Conservation (phyloP, 75 land plant species). For the Picea sitchensis region DNA sequence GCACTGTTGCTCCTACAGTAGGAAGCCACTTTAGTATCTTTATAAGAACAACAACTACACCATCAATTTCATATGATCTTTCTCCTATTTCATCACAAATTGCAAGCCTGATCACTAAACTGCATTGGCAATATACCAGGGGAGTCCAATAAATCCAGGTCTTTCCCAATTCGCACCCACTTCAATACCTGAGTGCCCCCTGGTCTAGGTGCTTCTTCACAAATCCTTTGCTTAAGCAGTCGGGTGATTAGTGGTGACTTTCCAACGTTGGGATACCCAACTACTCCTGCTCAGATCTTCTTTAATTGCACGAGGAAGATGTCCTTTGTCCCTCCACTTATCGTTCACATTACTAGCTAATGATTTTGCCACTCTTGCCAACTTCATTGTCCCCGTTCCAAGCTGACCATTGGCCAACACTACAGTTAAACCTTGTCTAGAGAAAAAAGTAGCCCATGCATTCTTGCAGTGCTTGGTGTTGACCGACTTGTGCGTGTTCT, state of each 20-base stretch:
- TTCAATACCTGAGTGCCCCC: slow-evolving; percentile 84
- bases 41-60: slow-evolving; percentile 87
- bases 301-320: too few relatives aligned
- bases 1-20: too few relatives aligned
- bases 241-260: slow-evolving; percentile 96
- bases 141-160: slow-evolving; percentile 86
- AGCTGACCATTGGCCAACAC: too few relatives aligned
- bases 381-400: too few relatives aligned
- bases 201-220: slow-evolving; percentile 89
- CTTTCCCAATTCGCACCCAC: slow-evolving; percentile 92
- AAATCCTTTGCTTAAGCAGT: slow-evolving; percentile 77
- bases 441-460: too few relatives aligned
- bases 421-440: too few relatives aligned
- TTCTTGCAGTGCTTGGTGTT: too few relatives aligned
- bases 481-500: too few relatives aligned
- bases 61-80: slow-evolving; percentile 78
- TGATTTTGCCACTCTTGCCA: too few relatives aligned
- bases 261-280: slow-evolving; percentile 98
- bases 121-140: slow-evolving; percentile 96
- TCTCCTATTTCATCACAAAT: slow-evolving; percentile 99
- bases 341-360: too few relatives aligned
- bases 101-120: slow-evolving; percentile 87
- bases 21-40: slow-evolving; percentile 72
- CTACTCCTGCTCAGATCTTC: slow-evolving; percentile 91
- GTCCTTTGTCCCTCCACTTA: too few relatives aligned